Base-by-base conservation (phyloP, 306 rosid genomes). In the Bauhinia variegata region DNA sequence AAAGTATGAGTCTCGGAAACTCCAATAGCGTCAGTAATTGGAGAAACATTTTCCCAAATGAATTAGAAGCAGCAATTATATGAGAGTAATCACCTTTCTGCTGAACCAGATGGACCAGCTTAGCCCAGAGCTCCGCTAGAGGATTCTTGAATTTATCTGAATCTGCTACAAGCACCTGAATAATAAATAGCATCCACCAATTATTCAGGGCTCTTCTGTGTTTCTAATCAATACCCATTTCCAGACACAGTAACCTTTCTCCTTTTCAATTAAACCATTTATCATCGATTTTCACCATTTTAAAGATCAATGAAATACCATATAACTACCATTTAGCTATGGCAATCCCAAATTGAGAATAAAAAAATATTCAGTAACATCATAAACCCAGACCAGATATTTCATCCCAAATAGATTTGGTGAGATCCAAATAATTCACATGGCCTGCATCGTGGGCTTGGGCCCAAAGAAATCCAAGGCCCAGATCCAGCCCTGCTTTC, bases 41-140 rank as follows among this genome's bases (percentile, higher is more conserved):
- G 96, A 71, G 97, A 91, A 79, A 91, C 96, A 60, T 91, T 78
- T 91, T 91, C 73, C 96, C 97, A 66, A 91, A 91, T 3, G 97
- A 91, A 68, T 77, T 78, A 6, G 93, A 85, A 73, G 96, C 82
- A 19, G 96, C 82, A 75, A 91, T 65, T 70, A 91, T 85, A 67
- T 88, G 92, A 6, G 97, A 88, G 78, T 78, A 88, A 59, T 75
- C 78, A n/a, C 90, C 92, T 34, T 36, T 84, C 76, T 81, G 86
- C 80, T 91, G 96, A 76, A 84, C 86, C 74, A 86, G 73, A 71
- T 84, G 92, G 38, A 91, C 82, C 36, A 91, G 70, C 68, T 81
- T 87, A 68, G 97, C 96, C 96, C 97, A 91, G 14, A 96, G 87
- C 44, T 91, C 97, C 4, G 97, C 91, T 47, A 91, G 51, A 32